These are phyloP conservation scores for Stentor roeselii DNA, from an alignment of 73 alveolate species.

Conservation along the genomic window DNA sequence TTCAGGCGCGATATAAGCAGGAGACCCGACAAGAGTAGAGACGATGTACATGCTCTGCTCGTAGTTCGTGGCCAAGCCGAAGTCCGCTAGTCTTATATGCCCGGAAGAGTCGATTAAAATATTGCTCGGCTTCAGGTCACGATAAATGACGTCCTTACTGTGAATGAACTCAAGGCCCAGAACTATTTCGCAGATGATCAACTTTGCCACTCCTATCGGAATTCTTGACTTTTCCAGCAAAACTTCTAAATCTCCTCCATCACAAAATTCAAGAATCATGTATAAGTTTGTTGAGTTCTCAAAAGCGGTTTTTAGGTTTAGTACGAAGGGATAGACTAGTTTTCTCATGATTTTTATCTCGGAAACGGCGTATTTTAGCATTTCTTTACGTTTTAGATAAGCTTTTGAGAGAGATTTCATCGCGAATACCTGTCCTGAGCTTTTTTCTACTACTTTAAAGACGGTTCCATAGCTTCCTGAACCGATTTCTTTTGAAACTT, in stretches of 20 bases:
- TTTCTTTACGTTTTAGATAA: constrained; percentile 54
- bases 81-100: constrained; percentile 68
- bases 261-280: constrained; percentile 73
- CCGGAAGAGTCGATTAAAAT: constrained; percentile 50
- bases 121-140: constrained; percentile 82
- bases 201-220: constrained; percentile 49
- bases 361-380: constrained; percentile 56
- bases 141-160: constrained; percentile 53
- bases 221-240: constrained; percentile 45
- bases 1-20: constrained; percentile 83
- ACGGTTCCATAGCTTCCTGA: constrained; percentile 86
- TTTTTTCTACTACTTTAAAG: constrained; percentile 57
- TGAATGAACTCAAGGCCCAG: constrained; percentile 65
- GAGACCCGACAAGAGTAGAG: constrained; percentile 72
- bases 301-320: constrained; percentile 55
- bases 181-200: constrained; percentile 58
- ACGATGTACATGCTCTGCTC: constrained; percentile 41
- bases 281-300: constrained; percentile 64
- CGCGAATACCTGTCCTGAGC: constrained; percentile 69
- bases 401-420: constrained; percentile 78
- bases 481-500: constrained; percentile 64
- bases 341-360: constrained; percentile 62
- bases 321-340: constrained; percentile 54
- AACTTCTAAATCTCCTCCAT: constrained; percentile 65
- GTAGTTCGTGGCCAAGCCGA: constrained; percentile 66